Conservation (phyloP, 257 asterid species). For the Solanum pimpinellifolium region DNA sequence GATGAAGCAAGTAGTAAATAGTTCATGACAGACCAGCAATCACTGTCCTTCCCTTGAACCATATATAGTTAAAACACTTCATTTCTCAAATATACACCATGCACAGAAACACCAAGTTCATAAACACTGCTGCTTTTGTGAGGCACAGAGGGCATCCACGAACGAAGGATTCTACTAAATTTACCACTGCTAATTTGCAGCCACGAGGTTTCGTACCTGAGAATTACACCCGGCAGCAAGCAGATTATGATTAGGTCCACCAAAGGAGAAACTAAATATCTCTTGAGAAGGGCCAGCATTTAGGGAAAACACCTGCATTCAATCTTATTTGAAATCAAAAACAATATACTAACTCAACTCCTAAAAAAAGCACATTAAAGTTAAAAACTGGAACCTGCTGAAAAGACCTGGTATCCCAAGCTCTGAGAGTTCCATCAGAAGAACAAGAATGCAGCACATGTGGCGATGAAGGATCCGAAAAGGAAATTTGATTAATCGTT, state of each 20-base stretch:
- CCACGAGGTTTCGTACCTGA: conserved; percentile 30
- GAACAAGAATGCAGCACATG: conserved; percentile 74
- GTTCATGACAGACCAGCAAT: not conserved
- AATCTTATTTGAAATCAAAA: not conserved
- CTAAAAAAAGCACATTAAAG: not conserved
- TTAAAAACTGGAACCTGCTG: conserved; percentile 40
- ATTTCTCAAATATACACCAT: not conserved
- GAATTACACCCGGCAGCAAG: conserved; percentile 74
- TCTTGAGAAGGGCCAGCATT: conserved; percentile 57
- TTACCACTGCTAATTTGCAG: not conserved
- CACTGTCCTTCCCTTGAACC: too few species aligned
- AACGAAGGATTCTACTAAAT: not conserved
- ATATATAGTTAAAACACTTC: too few species aligned
- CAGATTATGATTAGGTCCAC: conserved; percentile 66
- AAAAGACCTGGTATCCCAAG: conserved; percentile 88
- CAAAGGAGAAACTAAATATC: conserved; percentile 84
- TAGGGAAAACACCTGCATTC: conserved; percentile 55
- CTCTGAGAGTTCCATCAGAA: conserved; percentile 73
- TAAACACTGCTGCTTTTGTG: not conserved
- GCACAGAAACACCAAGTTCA: not conserved
- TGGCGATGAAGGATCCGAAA: conserved; percentile 48
- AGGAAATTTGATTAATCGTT: conserved; percentile 63
- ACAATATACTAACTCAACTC: not conserved
- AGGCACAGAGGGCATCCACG: not conserved
- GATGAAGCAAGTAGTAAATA: not conserved